phyloP scores from a whole-genome alignment of 2,329 filamentous ascomycete genomes.

The Fonsecaea pedrosoi region DNA sequence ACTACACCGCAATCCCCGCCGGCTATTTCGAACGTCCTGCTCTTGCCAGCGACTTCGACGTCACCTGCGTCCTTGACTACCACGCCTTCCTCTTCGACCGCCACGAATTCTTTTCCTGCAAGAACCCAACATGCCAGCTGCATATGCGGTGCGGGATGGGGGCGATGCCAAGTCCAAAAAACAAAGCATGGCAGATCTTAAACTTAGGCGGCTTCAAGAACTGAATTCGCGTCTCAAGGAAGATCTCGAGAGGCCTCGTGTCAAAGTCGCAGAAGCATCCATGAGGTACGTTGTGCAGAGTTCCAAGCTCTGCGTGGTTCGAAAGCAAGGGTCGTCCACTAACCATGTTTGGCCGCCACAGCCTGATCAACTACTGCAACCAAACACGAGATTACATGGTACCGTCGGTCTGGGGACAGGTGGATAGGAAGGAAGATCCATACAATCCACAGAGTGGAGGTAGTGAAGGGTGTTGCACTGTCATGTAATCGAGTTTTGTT shows the following conservation, averaged over 20 bases:
- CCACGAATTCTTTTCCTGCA: conserved; percentile 26
- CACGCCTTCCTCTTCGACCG: conserved; percentile 30
- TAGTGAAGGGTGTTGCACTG: conserved; percentile 81
- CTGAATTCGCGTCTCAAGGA: conserved; percentile 95
- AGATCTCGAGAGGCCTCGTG: conserved; percentile 92
- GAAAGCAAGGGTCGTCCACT: neutral
- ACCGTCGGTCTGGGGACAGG: conserved; percentile 91
- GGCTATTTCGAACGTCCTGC: conserved; percentile 12
- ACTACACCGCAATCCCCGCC: conserved; percentile 6
- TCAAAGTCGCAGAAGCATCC: conserved; percentile 92
- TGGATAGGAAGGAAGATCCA: conserved; percentile 96
- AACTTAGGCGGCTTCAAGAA: conserved; percentile 93
- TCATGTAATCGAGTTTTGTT: conserved; percentile 71
- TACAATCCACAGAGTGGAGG: conserved; percentile 89
- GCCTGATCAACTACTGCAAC: conserved; percentile 97
- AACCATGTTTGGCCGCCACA: conserved; percentile 50
- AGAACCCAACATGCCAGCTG: conserved; percentile 60
- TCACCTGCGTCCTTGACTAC: conserved; percentile 27
- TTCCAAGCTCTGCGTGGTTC: neutral
- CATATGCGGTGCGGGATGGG: conserved; percentile 70
- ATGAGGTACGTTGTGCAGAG: conserved; percentile 68
- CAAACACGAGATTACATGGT: conserved; percentile 99
- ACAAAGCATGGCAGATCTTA: conserved; percentile 98
- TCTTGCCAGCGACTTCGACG: conserved; percentile 9
- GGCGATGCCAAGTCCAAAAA: conserved; percentile 84